Evolutionary conservation across 2,329 filamentous ascomycete genomes (phyloP).

Genomic region (Cryphonectria carpinicola): DNA sequence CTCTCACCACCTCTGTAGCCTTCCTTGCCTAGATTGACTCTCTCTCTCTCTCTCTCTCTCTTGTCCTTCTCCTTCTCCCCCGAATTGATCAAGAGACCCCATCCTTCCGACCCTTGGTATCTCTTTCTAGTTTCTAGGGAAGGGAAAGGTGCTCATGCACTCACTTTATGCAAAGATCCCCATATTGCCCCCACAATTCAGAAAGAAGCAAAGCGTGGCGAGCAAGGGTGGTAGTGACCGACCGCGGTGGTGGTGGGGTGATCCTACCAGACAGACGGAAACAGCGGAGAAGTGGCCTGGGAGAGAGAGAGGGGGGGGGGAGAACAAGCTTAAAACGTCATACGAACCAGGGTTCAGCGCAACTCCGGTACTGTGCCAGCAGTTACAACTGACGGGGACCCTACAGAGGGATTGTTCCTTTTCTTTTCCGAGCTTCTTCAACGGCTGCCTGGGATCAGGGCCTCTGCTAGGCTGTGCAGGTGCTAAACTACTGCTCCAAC

Average conservation of each 20-base stretch:
- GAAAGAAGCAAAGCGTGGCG: neutral
- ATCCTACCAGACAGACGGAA: neutral
- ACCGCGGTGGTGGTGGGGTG: neutral
- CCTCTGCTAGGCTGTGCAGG: neutral
- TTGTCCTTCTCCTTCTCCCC: too few species aligned
- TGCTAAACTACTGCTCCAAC: neutral
- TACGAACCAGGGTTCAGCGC: neutral
- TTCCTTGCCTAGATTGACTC: too few species aligned
- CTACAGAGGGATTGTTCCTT: neutral
- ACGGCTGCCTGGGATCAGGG: neutral
- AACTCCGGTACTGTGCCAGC: too few species aligned
- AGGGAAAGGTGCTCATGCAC: neutral
- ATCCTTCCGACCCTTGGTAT: neutral
- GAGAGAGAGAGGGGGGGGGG: neutral
- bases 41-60: neutral
- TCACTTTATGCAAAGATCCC: neutral
- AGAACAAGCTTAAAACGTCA: conserved; percentile 15
- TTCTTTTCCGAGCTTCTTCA: neutral
- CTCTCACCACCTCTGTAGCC: neutral
- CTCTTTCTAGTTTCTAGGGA: too few species aligned
- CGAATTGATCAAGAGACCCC: neutral
- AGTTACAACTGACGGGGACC: too few species aligned
- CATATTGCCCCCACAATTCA: neutral
- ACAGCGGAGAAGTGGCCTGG: neutral
- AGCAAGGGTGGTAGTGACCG: neutral